Percentiles rank a stretch among this genome's conserved stretches.
Evolutionary conservation across 2,329 filamentous ascomycete species (phyloP).

Genomic region (Hypoxylon sp.): DNA sequence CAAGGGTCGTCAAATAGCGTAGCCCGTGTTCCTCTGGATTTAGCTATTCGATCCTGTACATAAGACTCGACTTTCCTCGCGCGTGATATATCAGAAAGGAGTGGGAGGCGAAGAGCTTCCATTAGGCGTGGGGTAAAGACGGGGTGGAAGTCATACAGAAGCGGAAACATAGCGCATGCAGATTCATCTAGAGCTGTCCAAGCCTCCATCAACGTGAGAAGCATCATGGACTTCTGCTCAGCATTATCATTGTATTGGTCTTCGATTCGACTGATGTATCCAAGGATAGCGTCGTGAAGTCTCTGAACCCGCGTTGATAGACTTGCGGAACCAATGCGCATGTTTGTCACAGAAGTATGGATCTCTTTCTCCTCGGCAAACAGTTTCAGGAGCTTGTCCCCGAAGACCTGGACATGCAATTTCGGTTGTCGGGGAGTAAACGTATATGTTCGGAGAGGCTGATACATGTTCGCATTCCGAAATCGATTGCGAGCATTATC

Average conservation of each 20-base stretch:
- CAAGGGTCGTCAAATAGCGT: slow-evolving; percentile 63
- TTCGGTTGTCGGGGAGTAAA: slow-evolving; percentile 16
- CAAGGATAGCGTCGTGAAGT: slow-evolving; percentile 51
- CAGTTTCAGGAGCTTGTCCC: slow-evolving; percentile 27
- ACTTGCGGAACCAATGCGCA: not conserved
- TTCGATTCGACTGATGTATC: slow-evolving; percentile 53
- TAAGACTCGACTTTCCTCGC: slow-evolving; percentile 63
- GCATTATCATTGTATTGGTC: slow-evolving; percentile 58
- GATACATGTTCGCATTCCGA: not conserved
- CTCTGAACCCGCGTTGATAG: slow-evolving; percentile 23
- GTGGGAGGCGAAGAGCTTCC: slow-evolving; percentile 65
- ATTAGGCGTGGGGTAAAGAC: slow-evolving; percentile 62
- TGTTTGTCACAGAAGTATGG: not conserved
- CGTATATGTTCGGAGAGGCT: not conserved
- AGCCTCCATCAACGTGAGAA: slow-evolving; percentile 67
- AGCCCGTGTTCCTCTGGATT: slow-evolving; percentile 38
- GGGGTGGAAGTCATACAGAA: slow-evolving; percentile 65
- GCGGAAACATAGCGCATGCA: slow-evolving; percentile 57
- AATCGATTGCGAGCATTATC: slow-evolving; percentile 26
- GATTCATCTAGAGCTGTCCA: slow-evolving; percentile 68
- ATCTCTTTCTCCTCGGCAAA: slow-evolving; percentile 36
- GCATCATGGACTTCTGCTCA: slow-evolving; percentile 62
- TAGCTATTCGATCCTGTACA: slow-evolving; percentile 55
- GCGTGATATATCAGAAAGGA: slow-evolving; percentile 61
- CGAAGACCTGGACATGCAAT: slow-evolving; percentile 27